A percentile compares a stretch with the other conserved stretches of the same genome.
Evolutionary conservation across 768 basidiomycete genomes (phyloP).

Genomic region (Pulveroboletus sp.): DNA sequence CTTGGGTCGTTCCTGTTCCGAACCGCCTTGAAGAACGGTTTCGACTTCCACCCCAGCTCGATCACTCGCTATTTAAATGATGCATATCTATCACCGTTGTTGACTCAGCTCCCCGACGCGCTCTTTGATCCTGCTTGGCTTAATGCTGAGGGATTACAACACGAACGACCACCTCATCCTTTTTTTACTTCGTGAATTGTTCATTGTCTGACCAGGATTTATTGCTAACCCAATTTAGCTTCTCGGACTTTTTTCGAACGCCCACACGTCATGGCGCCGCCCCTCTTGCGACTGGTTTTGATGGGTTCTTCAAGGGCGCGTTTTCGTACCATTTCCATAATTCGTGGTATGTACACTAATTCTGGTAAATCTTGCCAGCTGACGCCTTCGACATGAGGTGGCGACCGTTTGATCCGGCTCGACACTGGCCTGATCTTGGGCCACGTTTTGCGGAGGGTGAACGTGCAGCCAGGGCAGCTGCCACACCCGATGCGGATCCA

Average conservation of each 20-base stretch:
- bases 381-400: conserved; percentile 53
- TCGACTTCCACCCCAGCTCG: conserved; percentile 96
- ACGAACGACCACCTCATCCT: conserved; percentile 89
- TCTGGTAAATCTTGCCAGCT: not conserved
- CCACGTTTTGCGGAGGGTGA: conserved; percentile 73
- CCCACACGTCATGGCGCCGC: conserved; percentile 66
- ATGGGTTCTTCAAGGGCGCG: conserved; percentile 89
- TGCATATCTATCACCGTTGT: conserved; percentile 68
- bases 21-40: conserved; percentile 83
- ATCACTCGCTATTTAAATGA: conserved; percentile 83
- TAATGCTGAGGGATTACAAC: conserved; percentile 85
- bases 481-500: conserved; percentile 17
- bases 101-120: conserved; percentile 84
- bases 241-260: conserved; percentile 79
- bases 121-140: conserved; percentile 94
- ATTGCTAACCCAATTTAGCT: conserved; percentile 41
- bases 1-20: conserved; percentile 88
- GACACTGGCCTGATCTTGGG: conserved; percentile 91
- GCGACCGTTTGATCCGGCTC: conserved; percentile 84
- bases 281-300: conserved; percentile 79
- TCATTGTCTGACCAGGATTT: not conserved
- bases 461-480: conserved; percentile 48
- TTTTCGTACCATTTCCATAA: conserved; percentile 96
- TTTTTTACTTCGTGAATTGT: conserved; percentile 73
- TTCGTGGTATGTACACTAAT: conserved; percentile 56